These are phyloP conservation scores for Cryptococcus neoformans DNA, from an alignment of 1,284 basidiomycete genomes.

Conservation along the genomic window DNA sequence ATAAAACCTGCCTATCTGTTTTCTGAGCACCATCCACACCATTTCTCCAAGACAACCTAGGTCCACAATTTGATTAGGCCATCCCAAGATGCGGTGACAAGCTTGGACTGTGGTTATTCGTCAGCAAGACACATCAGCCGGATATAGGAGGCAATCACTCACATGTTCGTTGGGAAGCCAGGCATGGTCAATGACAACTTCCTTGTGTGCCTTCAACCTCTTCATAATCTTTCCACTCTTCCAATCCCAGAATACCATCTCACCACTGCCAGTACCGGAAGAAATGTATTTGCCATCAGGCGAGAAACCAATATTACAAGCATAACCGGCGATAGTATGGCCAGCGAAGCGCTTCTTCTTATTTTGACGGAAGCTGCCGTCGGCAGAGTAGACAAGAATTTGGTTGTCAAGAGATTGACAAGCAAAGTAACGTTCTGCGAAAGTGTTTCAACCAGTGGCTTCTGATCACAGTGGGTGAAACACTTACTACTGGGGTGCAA, in stretches of 20 bases:
- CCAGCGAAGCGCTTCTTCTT: slow-evolving; percentile 98
- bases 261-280: slow-evolving; percentile 90
- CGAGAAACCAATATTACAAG: slow-evolving; percentile 93
- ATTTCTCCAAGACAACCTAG: slow-evolving; percentile 12
- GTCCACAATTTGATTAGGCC: slow-evolving; percentile 95
- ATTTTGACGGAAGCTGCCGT: slow-evolving; percentile 91
- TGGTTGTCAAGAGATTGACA: slow-evolving; percentile 98
- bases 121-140: slow-evolving; percentile 1
- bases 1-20: not conserved
- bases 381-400: slow-evolving; percentile 93
- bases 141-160: slow-evolving; percentile 46
- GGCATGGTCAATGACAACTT: slow-evolving; percentile 94
- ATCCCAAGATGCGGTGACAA: slow-evolving; percentile 96
- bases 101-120: slow-evolving; percentile 65
- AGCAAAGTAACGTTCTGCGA: slow-evolving; percentile 87
- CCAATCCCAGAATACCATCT: slow-evolving; percentile 99
- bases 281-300: slow-evolving; percentile 96
- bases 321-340: slow-evolving; percentile 94
- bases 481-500: slow-evolving; percentile 86
- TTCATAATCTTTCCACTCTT: slow-evolving; percentile 95
- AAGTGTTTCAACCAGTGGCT: not conserved
- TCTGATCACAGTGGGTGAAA: not conserved
- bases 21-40: not conserved
- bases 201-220: slow-evolving; percentile 79
- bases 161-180: slow-evolving; percentile 98